Evolutionary conservation across 2,329 filamentous ascomycete species (phyloP), one percentile per base, ranked within the genome.

Genomic region (Acarospora socialis): DNA sequence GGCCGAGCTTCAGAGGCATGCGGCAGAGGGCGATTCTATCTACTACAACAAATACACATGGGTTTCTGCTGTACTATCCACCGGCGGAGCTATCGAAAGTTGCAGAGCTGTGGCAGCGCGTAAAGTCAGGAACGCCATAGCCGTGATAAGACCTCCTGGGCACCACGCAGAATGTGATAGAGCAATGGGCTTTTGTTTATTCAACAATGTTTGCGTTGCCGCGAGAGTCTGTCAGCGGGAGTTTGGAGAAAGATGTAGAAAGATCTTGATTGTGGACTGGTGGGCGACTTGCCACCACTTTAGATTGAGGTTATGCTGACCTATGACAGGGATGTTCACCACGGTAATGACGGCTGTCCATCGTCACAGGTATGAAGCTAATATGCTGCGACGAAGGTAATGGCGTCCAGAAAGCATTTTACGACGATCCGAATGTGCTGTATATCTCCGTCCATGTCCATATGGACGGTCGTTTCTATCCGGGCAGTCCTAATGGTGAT

Each of bases 371-470:
- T 17, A 3, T 22, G 9, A 34, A 31, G 39, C 37, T 43, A 24
- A 36, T 13, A 34, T n/a, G n/a, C n/a, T n/a, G n/a, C n/a, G n/a
- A n/a, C n/a, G n/a, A 37, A 65, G 81, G 90, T 34, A 98, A 98
- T 51, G 90, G 90, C 7, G 81, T 92, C 17, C 90, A 98, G 49
- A 86, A 93, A 49, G 87, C 92, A 30, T 95, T 95, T 47, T 95
- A 95, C 51, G 65, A 86, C 21, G 82, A 98, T 46, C 82, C 87
- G 0, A 94, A 94, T 46, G 77, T 98, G 12, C 70, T 98, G 2
- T 98, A 98, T 53, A 83, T 98, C 33, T 98, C 90, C 0, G 59
- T 94, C 5, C 90, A 98, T 47, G 84, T 95, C 14, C 90, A 90
- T 48, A 68, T 74, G 36, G 72, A 82, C 40, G 87, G 86, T 2